Conservation (phyloP, 371 early-diverging fungal species). For the Phascolomyces articulosus region DNA sequence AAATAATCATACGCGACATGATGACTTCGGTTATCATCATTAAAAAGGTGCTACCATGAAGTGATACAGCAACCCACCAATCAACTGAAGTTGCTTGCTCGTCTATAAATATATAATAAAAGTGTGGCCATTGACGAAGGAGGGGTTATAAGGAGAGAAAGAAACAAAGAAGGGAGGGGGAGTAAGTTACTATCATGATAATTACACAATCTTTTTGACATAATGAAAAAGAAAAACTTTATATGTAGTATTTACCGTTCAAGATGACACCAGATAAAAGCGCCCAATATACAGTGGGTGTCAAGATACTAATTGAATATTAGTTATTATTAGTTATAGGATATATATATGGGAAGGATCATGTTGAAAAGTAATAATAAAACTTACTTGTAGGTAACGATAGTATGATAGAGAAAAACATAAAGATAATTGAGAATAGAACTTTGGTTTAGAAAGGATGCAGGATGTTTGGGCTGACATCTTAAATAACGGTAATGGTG, state of each 20-base stretch:
- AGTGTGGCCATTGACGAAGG: background rate
- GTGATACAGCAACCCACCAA: conserved; percentile 52
- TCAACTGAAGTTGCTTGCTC: conserved; percentile 7
- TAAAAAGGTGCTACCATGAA: conserved; percentile 56
- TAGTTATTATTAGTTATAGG: too few species aligned
- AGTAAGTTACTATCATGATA: too few species aligned
- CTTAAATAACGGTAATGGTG: conserved; percentile 37
- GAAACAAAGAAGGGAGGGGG: background rate
- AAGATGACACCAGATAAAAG: conserved; percentile 16
- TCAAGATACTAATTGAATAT: conserved; percentile 37
- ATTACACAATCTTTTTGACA: background rate
- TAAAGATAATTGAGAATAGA: conserved; percentile 43
- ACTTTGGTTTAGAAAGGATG: conserved; percentile 35
- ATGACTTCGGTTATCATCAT: conserved; percentile 54
- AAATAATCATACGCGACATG: conserved; percentile 44
- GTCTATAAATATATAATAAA: background rate
- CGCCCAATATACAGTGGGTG: conserved; percentile 62
- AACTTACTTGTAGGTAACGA: conserved; percentile 50
- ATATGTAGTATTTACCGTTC: conserved; percentile 2
- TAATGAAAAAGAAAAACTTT: background rate
- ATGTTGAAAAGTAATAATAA: conserved; percentile 1
- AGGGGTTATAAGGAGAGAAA: too few species aligned
- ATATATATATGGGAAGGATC: too few species aligned
- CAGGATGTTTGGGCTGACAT: conserved; percentile 18
- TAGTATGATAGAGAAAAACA: conserved; percentile 43